Evolutionary conservation across 257 asterid species (phyloP), one percentile per base, ranked within the genome.

Genomic region (Nicotiana noctiflora): DNA sequence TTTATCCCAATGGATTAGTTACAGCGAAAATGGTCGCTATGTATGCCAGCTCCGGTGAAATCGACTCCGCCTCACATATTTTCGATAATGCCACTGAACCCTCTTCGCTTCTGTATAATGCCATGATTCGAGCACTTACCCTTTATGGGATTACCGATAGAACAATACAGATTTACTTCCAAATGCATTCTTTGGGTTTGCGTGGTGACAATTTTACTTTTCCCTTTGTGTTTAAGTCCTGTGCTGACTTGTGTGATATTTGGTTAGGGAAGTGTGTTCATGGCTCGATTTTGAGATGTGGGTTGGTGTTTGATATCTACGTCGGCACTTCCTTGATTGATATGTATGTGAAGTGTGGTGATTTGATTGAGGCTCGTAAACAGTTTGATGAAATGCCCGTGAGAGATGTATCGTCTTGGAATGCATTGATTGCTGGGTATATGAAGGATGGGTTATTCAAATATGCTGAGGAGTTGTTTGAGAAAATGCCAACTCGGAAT

Each of bases 1-100:
- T 90, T 72, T 52, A 74, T 4, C 97, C 91, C 52, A 61, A 80
- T 5, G 87, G 92, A 6, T 87, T 90, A 64, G 77, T 91, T 81
- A 87, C 97, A 46, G 91, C 98, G 31, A 94, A 93, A 81, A 90
- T 94, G 94, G 97, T 94, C n/a, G 97, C 98, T 29, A 92, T 94
- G 95, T 94, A 93, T 89, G 97, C 94, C 52, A 93, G 97, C 88
- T 89, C 93, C 81, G 97, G 97, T 46, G 96, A 92, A 84, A 84
- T 94, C 10, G 19, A 77, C 80, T 87, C 97, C 75, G 97, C 98
- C 79, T 32, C 87, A 75, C 31, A 62, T 56, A 46, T 93, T 21
- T 94, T 91, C 86, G 13, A 82, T 77, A 78, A 87, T 84, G 79
- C 85, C 21, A 65, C 52, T 44, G 9, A 66, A 81, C 90, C 88